phyloP scores from a whole-genome alignment of 495 filamentous ascomycete species.

The Echria macrotheca region DNA sequence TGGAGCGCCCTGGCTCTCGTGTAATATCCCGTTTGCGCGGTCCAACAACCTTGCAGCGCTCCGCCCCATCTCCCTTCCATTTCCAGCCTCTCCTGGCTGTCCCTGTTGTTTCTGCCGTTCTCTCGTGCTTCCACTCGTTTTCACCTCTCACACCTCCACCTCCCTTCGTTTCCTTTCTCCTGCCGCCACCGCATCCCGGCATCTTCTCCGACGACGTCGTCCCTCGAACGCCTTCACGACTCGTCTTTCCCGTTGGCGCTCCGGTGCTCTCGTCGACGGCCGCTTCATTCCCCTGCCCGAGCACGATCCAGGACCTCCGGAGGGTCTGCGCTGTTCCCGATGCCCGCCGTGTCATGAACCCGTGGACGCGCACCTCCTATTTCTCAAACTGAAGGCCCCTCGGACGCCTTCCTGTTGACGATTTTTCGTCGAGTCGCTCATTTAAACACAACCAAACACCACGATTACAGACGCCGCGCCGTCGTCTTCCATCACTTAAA shows the following conservation, averaged over 20 bases:
- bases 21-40: constrained; percentile 26
- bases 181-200: constrained; percentile 22
- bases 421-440: constrained; percentile 45
- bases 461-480: no score
- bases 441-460: constrained; percentile 26
- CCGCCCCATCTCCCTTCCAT: constrained; percentile 27
- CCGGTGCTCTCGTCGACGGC: constrained; percentile 7
- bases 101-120: constrained; percentile 6
- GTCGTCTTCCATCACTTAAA: no score
- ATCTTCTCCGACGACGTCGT: constrained; percentile 29
- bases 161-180: constrained; percentile 16
- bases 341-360: constrained; percentile 31
- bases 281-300: constrained; percentile 9
- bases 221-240: constrained; percentile 24
- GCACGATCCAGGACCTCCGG: constrained; percentile 17
- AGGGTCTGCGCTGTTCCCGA: constrained; percentile 21
- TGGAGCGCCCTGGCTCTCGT: constrained; percentile 18
- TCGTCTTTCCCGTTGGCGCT: constrained; percentile 20
- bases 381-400: constrained; percentile 22
- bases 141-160: constrained; percentile 17
- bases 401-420: constrained; percentile 17
- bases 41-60: constrained; percentile 28
- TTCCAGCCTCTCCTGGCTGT: constrained; percentile 15
- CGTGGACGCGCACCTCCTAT: constrained; percentile 23
- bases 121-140: constrained; percentile 20